Evolutionary conservation across 441 rosid genomes (phyloP), one percentile per base, ranked within the genome.

Genomic region (Hura crepitans): DNA sequence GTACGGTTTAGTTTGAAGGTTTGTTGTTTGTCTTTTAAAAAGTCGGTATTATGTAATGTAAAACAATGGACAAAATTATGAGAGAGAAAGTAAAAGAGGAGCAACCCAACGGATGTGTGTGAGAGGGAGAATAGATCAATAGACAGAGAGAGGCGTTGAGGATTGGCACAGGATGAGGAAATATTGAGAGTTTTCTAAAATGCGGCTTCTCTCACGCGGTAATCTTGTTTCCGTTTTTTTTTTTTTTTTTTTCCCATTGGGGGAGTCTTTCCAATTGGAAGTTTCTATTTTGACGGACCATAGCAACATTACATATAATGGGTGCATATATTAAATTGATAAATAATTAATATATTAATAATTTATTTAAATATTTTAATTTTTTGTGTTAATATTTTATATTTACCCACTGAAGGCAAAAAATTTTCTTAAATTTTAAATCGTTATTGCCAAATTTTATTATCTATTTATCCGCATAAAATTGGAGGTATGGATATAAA

Each of bases 121-220:
- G 70, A 69, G 50, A 66, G 66, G 58, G 39, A n/a, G 27, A n/a
- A n/a, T n/a, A n/a, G n/a, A n/a, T n/a, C n/a, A n/a, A n/a, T n/a
- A n/a, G n/a, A n/a, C n/a, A 46, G 27, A 63, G 58, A 23, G 62
- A 49, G 17, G 5, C 12, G 6, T 28, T 13, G 61, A 25, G 62
- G 43, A 45, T 42, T 1, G 46, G 42, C 8, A 37, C 8, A 37
- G 42, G 42, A 37, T 6, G 13, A 30, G 43, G 66, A 33, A 63
- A 59, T 27, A 27, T 45, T 45, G 28, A 66, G 55, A 46, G 28
- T 69, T 28, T 54, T 23, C 6, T 30, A 46, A 39, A 56, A 15
- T 58, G 63, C 17, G 67, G 61, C 64, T 45, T 50, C 67, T 68
- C 18, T 30, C 46, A 60, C 72, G 35, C 72, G 76, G 55, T 58